Base-by-base conservation (phyloP, 2,329 filamentous ascomycete genomes). In the Coniochaeta pulveracea region DNA sequence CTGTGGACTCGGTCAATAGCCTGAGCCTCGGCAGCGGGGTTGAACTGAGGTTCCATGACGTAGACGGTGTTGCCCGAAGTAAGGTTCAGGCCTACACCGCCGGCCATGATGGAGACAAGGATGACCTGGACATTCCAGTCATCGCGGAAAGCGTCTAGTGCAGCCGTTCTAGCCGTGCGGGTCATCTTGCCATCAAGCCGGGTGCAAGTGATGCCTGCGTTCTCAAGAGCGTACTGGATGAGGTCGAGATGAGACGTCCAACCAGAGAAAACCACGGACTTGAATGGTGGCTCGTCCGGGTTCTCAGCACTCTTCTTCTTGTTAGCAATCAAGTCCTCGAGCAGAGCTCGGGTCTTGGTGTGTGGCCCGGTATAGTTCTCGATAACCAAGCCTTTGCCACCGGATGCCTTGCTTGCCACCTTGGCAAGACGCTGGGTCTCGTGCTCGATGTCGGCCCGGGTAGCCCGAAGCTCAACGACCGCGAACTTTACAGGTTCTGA, bases 21-120 rank as follows among this genome's bases (percentile, higher is more conserved):
- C 58, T 98, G 91, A 5, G 86, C 84, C 55, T 98, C 89, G 0
- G 88, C 85, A 0, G 86, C 88, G 0, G 91, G 91, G 49, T 98
- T 98, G 62, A 89, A 98, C 51, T 95, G 88, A 5, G 91, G 91
- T 54, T 98, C 91, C 89, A 98, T 96, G 47, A 96, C 82, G 53
- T 91, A 96, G 10, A 93, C 89, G 35, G 74, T 81, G 51, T 78
- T 91, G 19, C 80, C 89, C 0, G 83, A 68, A 0, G 88, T 95
- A 35, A 96, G 63, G 50, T 96, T 96, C 24, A 96, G 75, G 10
- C 89, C 89, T 11, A 95, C 72, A 12, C 91, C 89, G 42, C 89
- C 91, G 0, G 89, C 89, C 50, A 80, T 85, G 56, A 95, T 93
- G 8, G 85, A 94, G 10, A 94, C 85, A 8, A 96, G 72, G 33